These are phyloP conservation scores for Agrostemma githago DNA, from an alignment of 148 eudicot species.

Conservation along the genomic window DNA sequence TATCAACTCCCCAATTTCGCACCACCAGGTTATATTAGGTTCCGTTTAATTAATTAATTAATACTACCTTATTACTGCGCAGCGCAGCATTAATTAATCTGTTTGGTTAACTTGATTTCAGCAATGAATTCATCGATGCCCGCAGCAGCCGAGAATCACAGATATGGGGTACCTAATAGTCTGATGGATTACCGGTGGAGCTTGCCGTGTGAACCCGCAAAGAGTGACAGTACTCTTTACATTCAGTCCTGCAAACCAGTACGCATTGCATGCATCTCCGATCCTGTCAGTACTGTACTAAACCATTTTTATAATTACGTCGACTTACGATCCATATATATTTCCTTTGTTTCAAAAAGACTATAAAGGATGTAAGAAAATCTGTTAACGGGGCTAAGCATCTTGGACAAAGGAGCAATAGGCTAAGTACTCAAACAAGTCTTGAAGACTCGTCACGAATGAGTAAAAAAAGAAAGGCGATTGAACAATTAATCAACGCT, in stretches of 20 bases:
- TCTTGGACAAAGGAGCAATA: conserved; percentile 12
- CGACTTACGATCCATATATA: too few species aligned
- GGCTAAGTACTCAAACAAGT: conserved; percentile 11
- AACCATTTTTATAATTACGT: too few species aligned
- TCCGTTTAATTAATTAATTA: neutral
- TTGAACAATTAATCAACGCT: conserved; percentile 21
- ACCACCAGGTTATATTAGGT: conserved; percentile 14
- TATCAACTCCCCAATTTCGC: conserved; percentile 20
- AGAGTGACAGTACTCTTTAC: conserved; percentile 16
- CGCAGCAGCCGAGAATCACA: conserved; percentile 17
- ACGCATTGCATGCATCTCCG: neutral
- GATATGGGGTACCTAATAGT: conserved; percentile 17
- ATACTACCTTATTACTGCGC: too few species aligned
- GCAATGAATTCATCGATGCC: conserved; percentile 13
- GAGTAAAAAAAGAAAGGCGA: conserved; percentile 24
- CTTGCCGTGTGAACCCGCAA: conserved; percentile 23
- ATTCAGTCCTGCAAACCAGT: conserved; percentile 25
- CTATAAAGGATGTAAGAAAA: conserved; percentile 22
- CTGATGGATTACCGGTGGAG: conserved; percentile 25
- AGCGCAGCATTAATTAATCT: too few species aligned
- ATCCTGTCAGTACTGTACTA: too few species aligned
- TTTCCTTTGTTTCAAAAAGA: neutral
- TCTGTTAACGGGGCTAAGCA: conserved; percentile 9
- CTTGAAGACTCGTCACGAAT: conserved; percentile 9
- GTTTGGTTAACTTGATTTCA: conserved; percentile 5